Conservation (phyloP, 495 filamentous ascomycete genomes). For the Aspergillus olivimuriae region DNA sequence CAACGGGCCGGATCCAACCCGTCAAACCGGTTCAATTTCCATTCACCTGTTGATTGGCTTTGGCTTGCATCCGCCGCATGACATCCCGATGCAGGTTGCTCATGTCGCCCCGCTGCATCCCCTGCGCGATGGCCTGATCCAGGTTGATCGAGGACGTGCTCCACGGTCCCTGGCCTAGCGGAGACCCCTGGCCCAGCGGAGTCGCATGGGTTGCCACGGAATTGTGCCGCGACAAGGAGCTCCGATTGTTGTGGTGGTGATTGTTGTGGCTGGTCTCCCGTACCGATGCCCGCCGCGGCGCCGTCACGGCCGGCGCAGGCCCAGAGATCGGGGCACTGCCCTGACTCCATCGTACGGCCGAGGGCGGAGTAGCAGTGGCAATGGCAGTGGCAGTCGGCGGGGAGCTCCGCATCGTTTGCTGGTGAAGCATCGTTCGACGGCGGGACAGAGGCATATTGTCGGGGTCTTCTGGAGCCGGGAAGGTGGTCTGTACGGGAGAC, state of each 20-base stretch:
- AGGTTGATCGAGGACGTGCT: slow-evolving; percentile 30
- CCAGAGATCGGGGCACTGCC: slow-evolving; percentile 23
- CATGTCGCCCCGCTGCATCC: slow-evolving; percentile 73
- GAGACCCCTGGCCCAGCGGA: not conserved
- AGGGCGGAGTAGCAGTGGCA: slow-evolving; percentile 12
- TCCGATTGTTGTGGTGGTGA: slow-evolving; percentile 30
- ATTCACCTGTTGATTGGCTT: slow-evolving; percentile 46
- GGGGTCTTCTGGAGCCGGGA: slow-evolving; percentile 29
- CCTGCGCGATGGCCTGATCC: slow-evolving; percentile 55
- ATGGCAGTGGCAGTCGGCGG: slow-evolving; percentile 9
- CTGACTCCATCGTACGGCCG: slow-evolving; percentile 13
- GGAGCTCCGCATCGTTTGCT: slow-evolving; percentile 8
- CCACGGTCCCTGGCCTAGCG: slow-evolving; percentile 25
- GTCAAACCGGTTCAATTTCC: no score
- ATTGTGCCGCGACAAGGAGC: slow-evolving; percentile 21
- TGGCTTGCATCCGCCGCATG: slow-evolving; percentile 75
- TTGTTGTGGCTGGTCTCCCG: slow-evolving; percentile 51
- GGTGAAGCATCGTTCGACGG: slow-evolving; percentile 49
- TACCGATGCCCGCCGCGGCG: slow-evolving; percentile 69
- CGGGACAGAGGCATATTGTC: slow-evolving; percentile 74
- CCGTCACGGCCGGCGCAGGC: slow-evolving; percentile 55
- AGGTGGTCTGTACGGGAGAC: slow-evolving; percentile 9
- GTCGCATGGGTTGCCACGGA: not conserved
- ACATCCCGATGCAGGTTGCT: slow-evolving; percentile 73
- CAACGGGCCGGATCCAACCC: slow-evolving; percentile 11